Conservation (phyloP, 306 rosid genomes). For the Inga oerstediana region DNA sequence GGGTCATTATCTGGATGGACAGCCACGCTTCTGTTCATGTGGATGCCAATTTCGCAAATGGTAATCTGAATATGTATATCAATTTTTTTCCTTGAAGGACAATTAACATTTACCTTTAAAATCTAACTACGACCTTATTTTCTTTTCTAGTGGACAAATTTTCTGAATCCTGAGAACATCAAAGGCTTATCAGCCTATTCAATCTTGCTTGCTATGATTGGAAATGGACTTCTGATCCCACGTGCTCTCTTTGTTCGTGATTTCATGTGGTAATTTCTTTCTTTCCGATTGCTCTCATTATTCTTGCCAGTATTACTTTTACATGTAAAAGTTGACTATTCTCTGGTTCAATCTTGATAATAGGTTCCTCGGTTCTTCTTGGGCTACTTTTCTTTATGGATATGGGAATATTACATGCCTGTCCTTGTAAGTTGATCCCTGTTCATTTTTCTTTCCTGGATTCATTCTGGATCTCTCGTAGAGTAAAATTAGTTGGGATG, state of each 20-base stretch:
- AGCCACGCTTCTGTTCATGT: conserved; percentile 97
- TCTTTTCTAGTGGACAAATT: conserved; percentile 91
- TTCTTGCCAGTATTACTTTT: conserved; percentile 20
- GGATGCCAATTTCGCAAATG: conserved; percentile 98
- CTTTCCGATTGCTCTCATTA: neutral
- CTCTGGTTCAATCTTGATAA: conserved; percentile 23
- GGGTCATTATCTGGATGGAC: conserved; percentile 97
- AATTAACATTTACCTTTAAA: conserved; percentile 22
- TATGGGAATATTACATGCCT: conserved; percentile 84
- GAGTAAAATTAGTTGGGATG: conserved; percentile 9
- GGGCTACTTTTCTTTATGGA: conserved; percentile 90
- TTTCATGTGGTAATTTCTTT: conserved; percentile 82
- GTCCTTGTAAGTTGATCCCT: conserved; percentile 56
- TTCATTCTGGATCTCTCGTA: neutral
- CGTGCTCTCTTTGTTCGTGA: conserved; percentile 85
- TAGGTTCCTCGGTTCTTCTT: conserved; percentile 85
- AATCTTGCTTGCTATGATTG: conserved; percentile 94
- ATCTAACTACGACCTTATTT: conserved; percentile 31
- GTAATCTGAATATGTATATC: conserved; percentile 40
- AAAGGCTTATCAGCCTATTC: conserved; percentile 90
- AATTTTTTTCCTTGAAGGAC: conserved; percentile 18
- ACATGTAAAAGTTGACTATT: conserved; percentile 16
- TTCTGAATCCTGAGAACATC: conserved; percentile 90
- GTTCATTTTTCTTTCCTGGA: conserved; percentile 29
- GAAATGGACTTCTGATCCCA: conserved; percentile 90